Evolutionary conservation across 352 stramenopile genomes (phyloP), one percentile per base, ranked within the genome.

Genomic region (Phytophthora hibernalis): DNA sequence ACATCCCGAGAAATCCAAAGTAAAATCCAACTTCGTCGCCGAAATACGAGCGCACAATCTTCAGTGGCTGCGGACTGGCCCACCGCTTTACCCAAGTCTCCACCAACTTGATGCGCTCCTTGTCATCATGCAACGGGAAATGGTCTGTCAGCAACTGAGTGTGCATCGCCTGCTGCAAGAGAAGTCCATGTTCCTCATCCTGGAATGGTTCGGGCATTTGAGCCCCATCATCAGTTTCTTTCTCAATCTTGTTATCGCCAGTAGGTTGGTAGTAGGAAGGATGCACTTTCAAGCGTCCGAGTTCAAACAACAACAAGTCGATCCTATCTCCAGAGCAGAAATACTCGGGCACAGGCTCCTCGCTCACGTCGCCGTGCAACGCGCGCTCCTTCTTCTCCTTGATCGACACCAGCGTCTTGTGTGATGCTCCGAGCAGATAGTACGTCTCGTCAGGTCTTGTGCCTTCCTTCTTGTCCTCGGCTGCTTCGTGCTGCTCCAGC

Each of bases 1-100:
- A 98, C 81, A 97, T 97, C 35, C 97, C 93, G 5, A 99, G 72
- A 73, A 98, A 99, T 9, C 95, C 92, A 79, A 99, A 99, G 80
- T 99, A 99, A 61, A 99, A 98, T 0, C 95, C 96, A 51, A 99
- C 86, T 62, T 96, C 87, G 37, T 94, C 81, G 31, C 87, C 87
- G 71, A 93, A 96, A 51, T 96, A 96, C 44, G 85, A 83, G 30
- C 78, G 81, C 26, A 96, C 70, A 35, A 42, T 51, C 21, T 90
- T 77, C 1, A 96, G 54, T 21, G 87, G 85, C 65, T 91, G 83
- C 3, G 73, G 52, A 0, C 70, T 76, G 13, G 68, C 73, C 79
- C 83, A 91, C 33, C 85, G 55, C 55, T 93, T 96, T 35, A 96
- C 87, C 87, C 87, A 96, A 11, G 51, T 80, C 16, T 89, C 72